Percentiles rank a stretch among this genome's conserved stretches.
Conservation (phyloP, 1,284 basidiomycete genomes). For the Ustilago curta region DNA sequence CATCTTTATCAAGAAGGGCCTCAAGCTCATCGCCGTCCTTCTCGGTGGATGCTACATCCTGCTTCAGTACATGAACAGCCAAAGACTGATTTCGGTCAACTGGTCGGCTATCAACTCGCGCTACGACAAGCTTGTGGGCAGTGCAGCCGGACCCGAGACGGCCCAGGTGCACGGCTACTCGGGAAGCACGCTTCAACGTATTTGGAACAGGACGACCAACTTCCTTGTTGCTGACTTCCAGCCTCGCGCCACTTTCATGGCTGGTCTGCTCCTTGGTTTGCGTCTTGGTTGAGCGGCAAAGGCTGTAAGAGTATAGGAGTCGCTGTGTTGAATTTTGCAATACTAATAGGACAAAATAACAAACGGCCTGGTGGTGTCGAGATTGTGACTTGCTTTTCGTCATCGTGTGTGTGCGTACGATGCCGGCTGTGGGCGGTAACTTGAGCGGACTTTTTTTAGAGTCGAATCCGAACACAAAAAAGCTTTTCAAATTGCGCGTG, state of each 20-base stretch:
- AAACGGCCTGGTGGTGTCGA: not conserved
- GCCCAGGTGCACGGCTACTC: constrained; percentile 70
- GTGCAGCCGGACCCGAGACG: constrained; percentile 74
- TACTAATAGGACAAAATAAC: not conserved
- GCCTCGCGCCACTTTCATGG: constrained; percentile 74
- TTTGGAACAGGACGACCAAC: constrained; percentile 81
- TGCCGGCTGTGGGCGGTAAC: constrained; percentile 8
- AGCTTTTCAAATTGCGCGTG: not conserved
- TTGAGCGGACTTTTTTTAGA: constrained; percentile 14
- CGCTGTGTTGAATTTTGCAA: no score
- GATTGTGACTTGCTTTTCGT: not conserved
- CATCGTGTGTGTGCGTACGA: not conserved
- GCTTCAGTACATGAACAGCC: constrained; percentile 64
- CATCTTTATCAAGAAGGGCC: constrained; percentile 93
- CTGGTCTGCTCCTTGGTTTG: constrained; percentile 72
- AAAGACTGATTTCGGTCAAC: constrained; percentile 78
- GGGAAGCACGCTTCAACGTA: constrained; percentile 71
- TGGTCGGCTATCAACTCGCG: constrained; percentile 75
- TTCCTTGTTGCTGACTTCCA: constrained; percentile 95
- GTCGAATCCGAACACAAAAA: not conserved
- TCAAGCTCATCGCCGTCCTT: constrained; percentile 82
- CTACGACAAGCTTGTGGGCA: constrained; percentile 82
- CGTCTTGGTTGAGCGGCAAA: constrained; percentile 70
- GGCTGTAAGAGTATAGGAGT: no score
- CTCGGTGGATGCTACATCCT: constrained; percentile 74